Evolutionary conservation across 2,329 filamentous ascomycete species (phyloP), one percentile per base, ranked within the genome.

Genomic region (Amauroascus verrucosus): DNA sequence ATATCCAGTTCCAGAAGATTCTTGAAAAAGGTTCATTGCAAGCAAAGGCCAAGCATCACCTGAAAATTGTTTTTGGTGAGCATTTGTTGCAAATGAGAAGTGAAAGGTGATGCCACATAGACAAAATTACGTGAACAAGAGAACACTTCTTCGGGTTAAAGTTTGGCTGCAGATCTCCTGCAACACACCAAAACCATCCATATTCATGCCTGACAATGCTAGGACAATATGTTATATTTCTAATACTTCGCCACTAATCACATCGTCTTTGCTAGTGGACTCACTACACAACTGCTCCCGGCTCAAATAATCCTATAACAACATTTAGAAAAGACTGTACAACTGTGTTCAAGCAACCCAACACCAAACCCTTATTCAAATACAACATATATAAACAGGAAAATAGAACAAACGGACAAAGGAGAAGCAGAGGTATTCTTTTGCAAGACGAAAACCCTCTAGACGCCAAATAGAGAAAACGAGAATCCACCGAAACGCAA

Each of bases 61-160:
- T 13, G n/a, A 32, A 22, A 48, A 13, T n/a, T 48, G 14, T 37
- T 33, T 32, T 26, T 3, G 9, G 22, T 7, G 28, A 11, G 13
- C n/a, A 11, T 33, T 8, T 20, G 13, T 33, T 26, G 16, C 11
- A 24, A 30, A 28, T 3, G 43, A 8, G 43, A 7, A 33, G 8
- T 47, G 44, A 8, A 33, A 20, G 38, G 40, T 44, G 35, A 52
- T 37, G 50, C 50, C 50, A 52, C 50, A 30, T 52, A 8, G 50
- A 38, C 50, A 52, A 18, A 37, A 52, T 30, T n/a, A 46, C 6
- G 7, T 3, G 1, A 2, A 30, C 18, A 38, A 38, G 43, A 32
- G 40, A 52, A 37, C 40, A 52, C 26, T 6, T 13, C n/a, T 22
- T 24, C 18, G 38, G 50, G 37, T 52, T 52, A 46, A 41, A 52